Base-by-base conservation (phyloP, 371 early-diverging fungal genomes). In the Rhizopus delemar region DNA sequence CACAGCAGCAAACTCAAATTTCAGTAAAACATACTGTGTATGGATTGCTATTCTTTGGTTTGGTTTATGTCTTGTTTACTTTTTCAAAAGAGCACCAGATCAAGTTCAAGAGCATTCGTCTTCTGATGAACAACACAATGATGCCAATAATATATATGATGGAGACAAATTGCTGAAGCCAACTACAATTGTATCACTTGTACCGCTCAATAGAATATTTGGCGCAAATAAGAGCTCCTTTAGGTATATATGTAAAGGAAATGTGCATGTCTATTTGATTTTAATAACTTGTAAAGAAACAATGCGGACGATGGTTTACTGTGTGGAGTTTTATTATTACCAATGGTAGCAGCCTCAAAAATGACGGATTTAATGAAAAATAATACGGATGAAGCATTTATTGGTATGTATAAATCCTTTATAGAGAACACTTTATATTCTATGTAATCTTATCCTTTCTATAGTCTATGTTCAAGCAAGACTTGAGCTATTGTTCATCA, bases 261-360 rank as follows among this genome's bases (percentile, higher is more conserved):
- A 4, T n/a, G 31, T 4, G 0, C 13, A 33, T n/a, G 16, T 22
- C 22, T 13, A 15, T 11, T 41, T 5, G 5, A 4, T 36, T 13
- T 29, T 29, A 4, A 5, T n/a, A 28, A 53, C 15, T 2, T 5
- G 3, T 13, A 39, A 43, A 80, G 81, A 63, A 59, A 63, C 3
- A 69, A 72, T 45, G 81, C 78, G 12, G 81, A 80, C 57, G 78
- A 75, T 62, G 81, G 81, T 2, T 49, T 73, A 36, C 49, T 75
- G 12, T 80, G 77, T 41, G 78, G 78, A 46, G 67, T 67, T 2
- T 49, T 74, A 16, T 22, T 80, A 8, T 32, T 76, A 29, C 78
- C 78, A 3, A 77, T 80, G 65, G 76, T 75, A 6, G 71, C 72
- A 11, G 58, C 68, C 3, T 65, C 78, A 8, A 75, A 80, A 56